A percentile compares a stretch with the other conserved stretches of the same genome.
Evolutionary conservation across 2,329 filamentous ascomycete species (phyloP).

Genomic region (Thielaviopsis musarum): DNA sequence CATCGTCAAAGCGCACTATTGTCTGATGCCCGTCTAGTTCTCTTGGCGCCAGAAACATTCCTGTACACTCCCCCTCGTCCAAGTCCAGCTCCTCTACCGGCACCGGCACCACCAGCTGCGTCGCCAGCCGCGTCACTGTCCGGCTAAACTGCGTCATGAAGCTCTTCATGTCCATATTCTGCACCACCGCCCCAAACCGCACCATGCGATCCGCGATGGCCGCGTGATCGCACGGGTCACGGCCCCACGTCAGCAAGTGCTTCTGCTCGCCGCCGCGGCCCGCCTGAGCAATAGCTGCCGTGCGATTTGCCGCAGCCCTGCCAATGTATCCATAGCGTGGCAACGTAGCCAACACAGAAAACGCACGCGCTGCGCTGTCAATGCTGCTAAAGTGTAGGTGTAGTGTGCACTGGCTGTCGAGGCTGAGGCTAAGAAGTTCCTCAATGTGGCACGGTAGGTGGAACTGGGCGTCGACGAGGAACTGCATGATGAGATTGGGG

Average conservation of each 20-base stretch:
- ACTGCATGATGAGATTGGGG: conserved; percentile 3
- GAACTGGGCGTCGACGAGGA: background rate
- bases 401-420: background rate
- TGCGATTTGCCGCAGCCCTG: background rate
- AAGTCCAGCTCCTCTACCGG: background rate
- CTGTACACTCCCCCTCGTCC: background rate
- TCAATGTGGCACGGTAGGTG: background rate
- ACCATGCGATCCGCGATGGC: background rate
- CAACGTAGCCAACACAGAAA: background rate
- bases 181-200: background rate
- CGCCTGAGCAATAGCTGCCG: background rate
- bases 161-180: background rate
- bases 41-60: background rate
- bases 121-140: background rate
- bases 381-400: conserved; percentile 2
- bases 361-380: background rate
- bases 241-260: background rate
- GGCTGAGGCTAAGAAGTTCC: conserved; percentile 2
- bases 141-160: conserved; percentile 2
- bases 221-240: conserved; percentile 1
- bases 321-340: background rate
- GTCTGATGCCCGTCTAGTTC: background rate
- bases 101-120: background rate
- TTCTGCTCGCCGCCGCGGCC: background rate
- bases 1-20: background rate